Percentiles rank a stretch among this genome's conserved stretches.
phyloP scores from a whole-genome alignment of 345 rosid species.

The Noccaea bulbosa region DNA sequence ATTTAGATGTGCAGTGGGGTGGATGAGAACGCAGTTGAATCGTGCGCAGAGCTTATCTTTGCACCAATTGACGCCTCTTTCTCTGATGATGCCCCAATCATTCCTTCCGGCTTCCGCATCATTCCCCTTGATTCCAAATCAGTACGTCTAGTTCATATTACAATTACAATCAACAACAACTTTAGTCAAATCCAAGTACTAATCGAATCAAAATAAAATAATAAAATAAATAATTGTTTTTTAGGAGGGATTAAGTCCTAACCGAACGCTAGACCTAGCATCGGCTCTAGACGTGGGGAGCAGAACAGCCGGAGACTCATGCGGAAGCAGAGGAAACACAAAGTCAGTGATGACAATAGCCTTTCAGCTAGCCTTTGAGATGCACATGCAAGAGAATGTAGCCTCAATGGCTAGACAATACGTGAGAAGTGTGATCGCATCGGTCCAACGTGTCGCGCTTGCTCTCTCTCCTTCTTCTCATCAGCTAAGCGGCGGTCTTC shows the following conservation, averaged over 20 bases:
- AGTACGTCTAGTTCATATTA: constrained; percentile 47
- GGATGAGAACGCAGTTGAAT: constrained; percentile 84
- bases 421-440: constrained; percentile 79
- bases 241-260: constrained; percentile 86
- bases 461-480: constrained; percentile 85
- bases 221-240: background rate
- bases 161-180: background rate
- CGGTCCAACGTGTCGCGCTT: constrained; percentile 94
- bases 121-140: constrained; percentile 84
- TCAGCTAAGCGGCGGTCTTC: constrained; percentile 61
- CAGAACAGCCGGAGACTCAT: constrained; percentile 59
- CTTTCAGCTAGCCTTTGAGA: constrained; percentile 84
- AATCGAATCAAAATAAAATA: background rate
- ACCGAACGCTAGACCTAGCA: constrained; percentile 93
- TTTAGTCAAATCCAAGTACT: background rate
- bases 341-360: constrained; percentile 98
- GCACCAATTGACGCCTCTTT: constrained; percentile 98
- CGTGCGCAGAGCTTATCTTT: constrained; percentile 86
- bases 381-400: constrained; percentile 87
- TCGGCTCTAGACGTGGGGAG: constrained; percentile 88
- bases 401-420: constrained; percentile 94
- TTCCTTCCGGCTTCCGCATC: constrained; percentile 97
- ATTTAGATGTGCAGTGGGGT: constrained; percentile 91
- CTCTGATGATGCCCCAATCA: constrained; percentile 90
- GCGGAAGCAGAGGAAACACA: constrained; percentile 57